Evolutionary conservation across 2,329 filamentous ascomycete species (phyloP), one percentile per base, ranked within the genome.

Genomic region (Scleromitrula shiraiana): DNA sequence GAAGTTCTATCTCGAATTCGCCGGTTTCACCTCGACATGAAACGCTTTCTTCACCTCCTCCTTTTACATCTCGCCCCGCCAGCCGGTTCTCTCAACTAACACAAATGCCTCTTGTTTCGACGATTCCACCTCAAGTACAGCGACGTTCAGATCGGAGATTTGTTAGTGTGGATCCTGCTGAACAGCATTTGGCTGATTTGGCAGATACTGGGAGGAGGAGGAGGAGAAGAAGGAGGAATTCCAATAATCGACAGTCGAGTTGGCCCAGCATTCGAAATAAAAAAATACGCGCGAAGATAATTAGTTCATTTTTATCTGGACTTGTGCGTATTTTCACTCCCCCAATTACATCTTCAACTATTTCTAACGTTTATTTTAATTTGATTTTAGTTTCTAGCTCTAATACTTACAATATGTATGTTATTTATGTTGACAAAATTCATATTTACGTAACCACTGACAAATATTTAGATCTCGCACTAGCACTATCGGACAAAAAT

Each of bases 231-330:
- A 23, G 38, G 23, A 15, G 57, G 61, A 66, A 51, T 45, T 57
- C 41, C 27, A 50, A 40, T 36, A 39, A 42, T 51, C 47, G 56
- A 39, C 39, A 58, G 46, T 42, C 45, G 35, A 56, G 61, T 58
- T 70, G 78, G 47, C 75, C 78, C 3, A 74, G 73, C 66, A 62
- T 81, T 43, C 71, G 71, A 59, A 79, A 78, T 35, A 65, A 66
- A 40, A 70, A 68, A 43, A 69, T 78, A 50, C 73, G 78, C 30
- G 64, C 68, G 30, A 77, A 80, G 54, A 71, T 82, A 32, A 59
- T 83, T 47, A 73, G 74, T 26, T 82, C 77, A 59, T 71, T 84
- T 20, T 73, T 86, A 6, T 85, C 85, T 5, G 84, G 82, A 47
- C 26, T 61, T 42, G 60, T 62, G 56, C 40, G 49, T 42, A 19